Conservation (phyloP, 2,329 filamentous ascomycete genomes). For the Fusarium keratoplasticum region DNA sequence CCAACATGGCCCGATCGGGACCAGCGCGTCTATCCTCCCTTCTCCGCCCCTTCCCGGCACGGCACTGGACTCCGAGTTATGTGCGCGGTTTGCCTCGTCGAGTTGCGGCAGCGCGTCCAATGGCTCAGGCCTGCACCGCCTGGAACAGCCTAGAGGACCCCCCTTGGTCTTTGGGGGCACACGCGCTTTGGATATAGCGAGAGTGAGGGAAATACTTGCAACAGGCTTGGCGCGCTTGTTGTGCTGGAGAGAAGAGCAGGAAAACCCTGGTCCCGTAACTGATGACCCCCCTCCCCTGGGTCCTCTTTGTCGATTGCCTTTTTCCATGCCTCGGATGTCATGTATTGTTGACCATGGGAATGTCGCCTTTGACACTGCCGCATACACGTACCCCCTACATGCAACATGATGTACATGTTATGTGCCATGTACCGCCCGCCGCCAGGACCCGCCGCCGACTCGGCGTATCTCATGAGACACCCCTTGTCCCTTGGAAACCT, state of each 20-base stretch:
- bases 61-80: not conserved
- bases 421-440: not conserved
- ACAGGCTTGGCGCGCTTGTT: conserved; percentile 4
- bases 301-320: not conserved
- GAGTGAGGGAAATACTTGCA: conserved; percentile 12
- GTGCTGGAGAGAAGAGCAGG: not conserved
- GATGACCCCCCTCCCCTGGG: not conserved
- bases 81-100: not conserved
- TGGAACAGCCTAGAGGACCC: conserved; percentile 1
- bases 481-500: not conserved
- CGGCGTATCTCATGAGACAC: not conserved
- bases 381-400: not conserved
- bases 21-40: not conserved
- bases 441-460: not conserved
- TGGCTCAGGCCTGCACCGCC: conserved; percentile 2
- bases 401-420: not conserved
- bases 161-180: not conserved
- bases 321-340: not conserved
- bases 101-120: not conserved
- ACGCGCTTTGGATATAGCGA: not conserved
- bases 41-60: not conserved
- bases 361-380: not conserved
- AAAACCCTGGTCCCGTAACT: not conserved
- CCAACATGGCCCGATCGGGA: not conserved
- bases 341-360: not conserved